Conservation (phyloP, 768 basidiomycete genomes). For the Lactifluus hygrophoroides region DNA sequence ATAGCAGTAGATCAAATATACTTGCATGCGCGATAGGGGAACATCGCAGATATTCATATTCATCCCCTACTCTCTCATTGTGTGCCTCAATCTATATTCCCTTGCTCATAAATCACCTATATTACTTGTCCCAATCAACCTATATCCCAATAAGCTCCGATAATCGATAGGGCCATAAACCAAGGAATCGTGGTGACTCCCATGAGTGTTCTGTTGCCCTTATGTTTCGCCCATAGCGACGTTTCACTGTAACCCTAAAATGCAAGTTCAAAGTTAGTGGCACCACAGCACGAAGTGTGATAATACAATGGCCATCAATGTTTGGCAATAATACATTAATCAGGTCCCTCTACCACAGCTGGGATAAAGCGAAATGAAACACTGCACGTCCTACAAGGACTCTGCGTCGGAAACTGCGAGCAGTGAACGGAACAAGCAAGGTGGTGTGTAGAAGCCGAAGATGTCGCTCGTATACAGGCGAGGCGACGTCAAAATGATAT, state of each 20-base stretch:
- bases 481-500: slow-evolving; percentile 28
- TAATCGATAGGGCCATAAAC: neutral
- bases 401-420: slow-evolving; percentile 28
- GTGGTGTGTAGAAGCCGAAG: slow-evolving; percentile 48
- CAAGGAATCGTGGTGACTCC: neutral
- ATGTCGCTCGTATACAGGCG: slow-evolving; percentile 30
- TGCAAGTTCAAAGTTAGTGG: too few species aligned
- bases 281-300: neutral
- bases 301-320: slow-evolving; percentile 17
- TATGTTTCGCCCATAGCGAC: too few species aligned
- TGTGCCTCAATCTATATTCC: too few species aligned
- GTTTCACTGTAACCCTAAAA: too few species aligned
- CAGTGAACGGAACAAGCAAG: slow-evolving; percentile 37
- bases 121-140: too few species aligned
- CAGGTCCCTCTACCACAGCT: slow-evolving; percentile 12
- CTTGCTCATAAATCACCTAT: too few species aligned
- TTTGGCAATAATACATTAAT: slow-evolving; percentile 16
- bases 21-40: too few species aligned
- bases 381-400: slow-evolving; percentile 40
- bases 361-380: slow-evolving; percentile 11
- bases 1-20: too few species aligned
- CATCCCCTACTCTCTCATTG: too few species aligned
- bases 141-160: too few species aligned
- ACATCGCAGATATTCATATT: too few species aligned
- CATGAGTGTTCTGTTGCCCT: neutral